phyloP scores from a whole-genome alignment of 208 protist species.

The Acanthamoeba triangularis region DNA sequence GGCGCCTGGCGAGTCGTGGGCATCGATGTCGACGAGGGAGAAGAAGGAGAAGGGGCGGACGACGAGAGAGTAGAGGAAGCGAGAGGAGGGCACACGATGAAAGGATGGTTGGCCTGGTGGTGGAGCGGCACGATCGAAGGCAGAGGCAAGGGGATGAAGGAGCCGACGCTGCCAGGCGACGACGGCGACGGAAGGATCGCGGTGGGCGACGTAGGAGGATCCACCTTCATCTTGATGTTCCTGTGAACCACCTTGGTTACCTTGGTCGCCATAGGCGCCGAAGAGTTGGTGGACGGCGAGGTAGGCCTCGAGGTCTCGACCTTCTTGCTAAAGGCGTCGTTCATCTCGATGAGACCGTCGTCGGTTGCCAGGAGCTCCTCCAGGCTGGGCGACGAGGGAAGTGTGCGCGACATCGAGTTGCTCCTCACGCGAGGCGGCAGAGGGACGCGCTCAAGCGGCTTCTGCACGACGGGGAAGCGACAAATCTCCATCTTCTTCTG shows the following conservation, averaged over 20 bases:
- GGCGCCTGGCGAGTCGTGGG: neutral
- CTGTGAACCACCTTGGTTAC: slow-evolving; percentile 27
- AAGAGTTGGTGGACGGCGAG: neutral
- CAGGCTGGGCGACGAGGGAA: neutral
- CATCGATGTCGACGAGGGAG: neutral
- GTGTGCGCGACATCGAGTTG: slow-evolving; percentile 47
- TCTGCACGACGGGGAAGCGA: slow-evolving; percentile 66
- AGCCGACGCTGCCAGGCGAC: neutral
- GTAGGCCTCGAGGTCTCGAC: neutral
- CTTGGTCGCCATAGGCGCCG: slow-evolving; percentile 37
- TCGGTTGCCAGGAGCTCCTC: neutral
- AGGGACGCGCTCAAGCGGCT: slow-evolving; percentile 13
- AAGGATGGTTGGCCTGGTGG: slow-evolving; percentile 28
- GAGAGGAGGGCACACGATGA: slow-evolving; percentile 7
- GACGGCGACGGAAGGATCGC: slow-evolving; percentile 27
- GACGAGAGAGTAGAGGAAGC: neutral
- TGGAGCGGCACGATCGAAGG: slow-evolving; percentile 23
- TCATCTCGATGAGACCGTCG: neutral
- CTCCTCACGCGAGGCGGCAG: slow-evolving; percentile 59
- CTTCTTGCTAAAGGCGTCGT: neutral
- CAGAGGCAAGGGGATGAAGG: slow-evolving; percentile 26
- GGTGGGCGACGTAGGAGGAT: neutral
- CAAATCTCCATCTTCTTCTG: slow-evolving; percentile 41
- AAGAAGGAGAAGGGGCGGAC: slow-evolving; percentile 5
- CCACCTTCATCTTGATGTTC: slow-evolving; percentile 67